Base-by-base conservation (phyloP, 345 rosid genomes). In the Turnera subulata region DNA sequence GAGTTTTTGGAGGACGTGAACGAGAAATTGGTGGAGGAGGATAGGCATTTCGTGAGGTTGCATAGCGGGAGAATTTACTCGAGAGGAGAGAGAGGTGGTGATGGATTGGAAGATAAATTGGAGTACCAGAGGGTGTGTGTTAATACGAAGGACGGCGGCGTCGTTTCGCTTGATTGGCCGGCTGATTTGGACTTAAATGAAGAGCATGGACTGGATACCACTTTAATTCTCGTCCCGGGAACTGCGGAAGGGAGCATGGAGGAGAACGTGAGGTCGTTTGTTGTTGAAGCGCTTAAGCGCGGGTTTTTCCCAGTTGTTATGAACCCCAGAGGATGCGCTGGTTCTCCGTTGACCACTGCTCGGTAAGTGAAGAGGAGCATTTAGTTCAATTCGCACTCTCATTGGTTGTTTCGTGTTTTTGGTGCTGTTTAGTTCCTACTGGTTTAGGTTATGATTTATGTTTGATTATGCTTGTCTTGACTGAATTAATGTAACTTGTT, bases 281-380 rank as follows among this genome's bases (percentile, higher is more conserved):
- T 83, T 18, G 57, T 74, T 51, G 86, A 80, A 38, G 84, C 95
- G 19, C 78, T 84, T 32, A 59, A 51, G 55, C 76, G 76, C 1
- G 98, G 98, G 6, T 47, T 78, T 48, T 92, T 92, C 53, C 96
- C 98, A 18, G 78, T 92, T 56, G 95, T 92, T 32, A 78, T 92
- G 89, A 92, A 92, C 32, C 98, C 98, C 38, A 89, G 98, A 78
- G 98, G 98, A n/a, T 92, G 96, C 46, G 96, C 96, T 56, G 85
- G 85, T 45, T 92, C 98, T 0, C 98, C 98, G 0, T 82, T 92
- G 53, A 92, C 96, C 56, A 81, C 91, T 13, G 78, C 96, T 21
- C 77, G 96, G 98, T 92, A 67, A 67, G 82, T 67, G 8, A 8
- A 29, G 5, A 29, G 4, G 35, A 29, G 4, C 5, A 4, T 29